Percentiles rank a stretch among this genome's conserved stretches.
Evolutionary conservation across 257 asterid genomes (phyloP).

Genomic region (Coffea eugenioides): DNA sequence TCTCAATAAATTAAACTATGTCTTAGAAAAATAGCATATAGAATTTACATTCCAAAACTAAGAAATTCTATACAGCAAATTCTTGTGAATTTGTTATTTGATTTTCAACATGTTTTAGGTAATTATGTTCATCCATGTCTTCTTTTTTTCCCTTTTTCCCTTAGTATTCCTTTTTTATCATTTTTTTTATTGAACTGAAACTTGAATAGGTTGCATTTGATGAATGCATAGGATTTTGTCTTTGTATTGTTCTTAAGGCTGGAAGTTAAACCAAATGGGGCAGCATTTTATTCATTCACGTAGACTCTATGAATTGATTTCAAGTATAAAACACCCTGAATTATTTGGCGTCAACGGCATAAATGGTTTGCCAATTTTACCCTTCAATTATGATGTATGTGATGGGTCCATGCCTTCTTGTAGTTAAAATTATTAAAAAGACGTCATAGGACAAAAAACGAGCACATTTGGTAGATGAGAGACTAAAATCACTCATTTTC

Average conservation of each 20-base stretch:
- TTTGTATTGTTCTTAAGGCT: slow-evolving; percentile 41
- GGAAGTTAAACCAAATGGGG: slow-evolving; percentile 43
- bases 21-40: slow-evolving; percentile 16
- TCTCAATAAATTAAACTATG: no score
- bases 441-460: no score
- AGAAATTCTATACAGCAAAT: slow-evolving; percentile 22
- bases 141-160: neutral
- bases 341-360: slow-evolving; percentile 16
- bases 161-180: neutral
- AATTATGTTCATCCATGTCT: slow-evolving; percentile 6
- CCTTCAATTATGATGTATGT: no score
- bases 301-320: slow-evolving; percentile 68
- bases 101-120: slow-evolving; percentile 27
- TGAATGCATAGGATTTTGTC: slow-evolving; percentile 31
- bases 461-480: no score
- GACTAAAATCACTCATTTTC: no score
- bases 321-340: slow-evolving; percentile 21
- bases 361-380: no score
- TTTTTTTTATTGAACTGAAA: neutral
- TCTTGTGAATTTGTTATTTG: slow-evolving; percentile 22
- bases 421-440: no score
- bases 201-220: slow-evolving; percentile 32
- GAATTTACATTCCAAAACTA: slow-evolving; percentile 87
- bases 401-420: no score
- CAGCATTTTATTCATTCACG: slow-evolving; percentile 87